Evolutionary conservation across 2,329 filamentous ascomycete genomes (phyloP), one percentile per base, ranked within the genome.

Genomic region (Botrytis medusae): DNA sequence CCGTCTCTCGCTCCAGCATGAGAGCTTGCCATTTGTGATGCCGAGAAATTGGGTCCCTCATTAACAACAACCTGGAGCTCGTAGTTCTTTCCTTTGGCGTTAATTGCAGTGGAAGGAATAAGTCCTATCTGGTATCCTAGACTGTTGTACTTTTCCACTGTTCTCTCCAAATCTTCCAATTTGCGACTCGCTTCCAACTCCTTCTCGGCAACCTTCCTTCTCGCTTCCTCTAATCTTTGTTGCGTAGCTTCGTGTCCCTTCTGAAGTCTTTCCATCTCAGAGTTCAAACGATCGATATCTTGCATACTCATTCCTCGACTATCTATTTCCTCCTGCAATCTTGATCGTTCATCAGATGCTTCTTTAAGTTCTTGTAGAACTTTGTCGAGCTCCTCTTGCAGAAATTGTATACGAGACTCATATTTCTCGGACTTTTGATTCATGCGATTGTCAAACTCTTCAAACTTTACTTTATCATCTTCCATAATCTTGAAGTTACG

Each of bases 261-360:
- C 77, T 97, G 93, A n/a, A 99, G 87, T 64, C 96, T 91, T 80
- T 99, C 96, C 71, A 95, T 91, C 82, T 99, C 96, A 51, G 93
- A 91, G 78, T 94, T 97, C 95, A 99, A 98, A 82, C 96, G 94
- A 87, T 99, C 96, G 81, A 99, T 98, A 87, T 99, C 96, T 84
- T 96, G 93, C 84, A 98, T 97, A 79, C 94, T 97, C 81, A 99
- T 95, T 3, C 96, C 96, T 81, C 97, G 94, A 78, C 92, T 91
- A 82, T 98, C 96, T 42, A 99, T 94, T 44, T 92, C 91, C 74
- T 92, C 90, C 81, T 98, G 95, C 16, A 99, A 87, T 44, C 88
- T 87, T 60, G 89, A 85, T 75, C 94, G 90, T 82, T 99, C 96
- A 25, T 92, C 90, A 76, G 98, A 95, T 0, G 92, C 92, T 78